Evolutionary conservation across 768 basidiomycete species (phyloP).

Genomic region (Asterophora lycoperdoides): DNA sequence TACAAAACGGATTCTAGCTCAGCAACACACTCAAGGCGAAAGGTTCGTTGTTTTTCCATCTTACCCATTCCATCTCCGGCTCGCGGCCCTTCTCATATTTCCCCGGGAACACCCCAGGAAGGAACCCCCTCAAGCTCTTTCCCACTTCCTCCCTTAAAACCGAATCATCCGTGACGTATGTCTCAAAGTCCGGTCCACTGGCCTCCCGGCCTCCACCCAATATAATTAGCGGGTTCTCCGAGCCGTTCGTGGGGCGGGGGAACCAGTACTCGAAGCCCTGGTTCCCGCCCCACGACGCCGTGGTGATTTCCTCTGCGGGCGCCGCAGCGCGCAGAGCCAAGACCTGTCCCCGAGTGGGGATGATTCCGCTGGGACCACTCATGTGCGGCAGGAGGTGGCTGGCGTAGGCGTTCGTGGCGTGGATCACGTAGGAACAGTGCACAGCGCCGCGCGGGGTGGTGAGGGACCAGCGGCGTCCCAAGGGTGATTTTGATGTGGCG

Average conservation of each 20-base stretch:
- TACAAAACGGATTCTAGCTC: conserved; percentile 23
- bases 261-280: conserved; percentile 78
- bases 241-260: conserved; percentile 47
- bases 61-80: conserved; percentile 81
- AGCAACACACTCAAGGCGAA: not conserved
- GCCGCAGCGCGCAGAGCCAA: conserved; percentile 38
- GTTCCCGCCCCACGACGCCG: conserved; percentile 44
- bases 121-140: conserved; percentile 48
- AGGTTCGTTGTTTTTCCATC: conserved; percentile 14
- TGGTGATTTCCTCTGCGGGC: conserved; percentile 34
- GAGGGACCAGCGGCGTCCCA: conserved; percentile 45
- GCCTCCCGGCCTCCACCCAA: conserved; percentile 65
- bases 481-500: conserved; percentile 5
- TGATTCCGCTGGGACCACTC: conserved; percentile 47
- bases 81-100: conserved; percentile 44
- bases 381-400: conserved; percentile 73
- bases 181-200: conserved; percentile 42
- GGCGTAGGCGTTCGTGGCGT: conserved; percentile 85
- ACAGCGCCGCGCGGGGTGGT: conserved; percentile 66
- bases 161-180: conserved; percentile 55
- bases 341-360: conserved; percentile 73
- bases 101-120: conserved; percentile 54
- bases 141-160: conserved; percentile 45
- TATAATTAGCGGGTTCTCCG: conserved; percentile 53
- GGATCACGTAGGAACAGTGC: conserved; percentile 60